Base-by-base conservation (phyloP, 2,329 filamentous ascomycete species). In the Neophaeococcomyces mojaviensis region DNA sequence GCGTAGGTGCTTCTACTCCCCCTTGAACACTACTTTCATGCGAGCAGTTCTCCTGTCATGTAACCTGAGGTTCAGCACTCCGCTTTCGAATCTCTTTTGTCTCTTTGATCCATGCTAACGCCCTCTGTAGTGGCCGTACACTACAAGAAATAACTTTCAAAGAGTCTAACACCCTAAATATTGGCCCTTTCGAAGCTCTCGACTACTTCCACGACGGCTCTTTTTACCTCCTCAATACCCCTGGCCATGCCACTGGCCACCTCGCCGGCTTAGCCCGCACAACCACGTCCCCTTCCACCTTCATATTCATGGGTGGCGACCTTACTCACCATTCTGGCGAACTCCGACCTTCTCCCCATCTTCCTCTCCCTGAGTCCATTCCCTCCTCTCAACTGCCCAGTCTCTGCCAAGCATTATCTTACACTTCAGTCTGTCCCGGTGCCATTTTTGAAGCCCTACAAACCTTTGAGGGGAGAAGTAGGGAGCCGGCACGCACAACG, bases 301-400 rank as follows among this genome's bases (percentile, higher is more conserved):
- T 76, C 54, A 65, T 76, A 24, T 65, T 75, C 53, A 70, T 76
- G 62, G 73, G 69, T 20, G 72, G 70, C n/a, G 73, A 77, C 53
- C 59, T 65, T 4, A 68, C 63, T 26, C 72, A 74, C 49, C 67
- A 74, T 46, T 59, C 57, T 5, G 68, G 65, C 16, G 65, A 71
- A 50, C 64, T 74, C 16, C 58, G 72, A 12, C 71, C 71, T 4
- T 43, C 34, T n/a, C 31, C 38, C n/a, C 38, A 24, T 18, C 7
- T 37, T 7, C 45, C 45, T 6, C 30, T 47, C 3, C 40, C 46
- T 4, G n/a, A 3, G 15, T 36, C 38, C 12, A 36, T 47, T 3
- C 33, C 41, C 3, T 15, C 28, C 24, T 12, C 18, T 5, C 19
- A 30, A 18, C n/a, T 18, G 6, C 30, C 28, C 7, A 37, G 20